phyloP scores from a whole-genome alignment of 1,284 basidiomycete species.

The Xerocomus tenax region DNA sequence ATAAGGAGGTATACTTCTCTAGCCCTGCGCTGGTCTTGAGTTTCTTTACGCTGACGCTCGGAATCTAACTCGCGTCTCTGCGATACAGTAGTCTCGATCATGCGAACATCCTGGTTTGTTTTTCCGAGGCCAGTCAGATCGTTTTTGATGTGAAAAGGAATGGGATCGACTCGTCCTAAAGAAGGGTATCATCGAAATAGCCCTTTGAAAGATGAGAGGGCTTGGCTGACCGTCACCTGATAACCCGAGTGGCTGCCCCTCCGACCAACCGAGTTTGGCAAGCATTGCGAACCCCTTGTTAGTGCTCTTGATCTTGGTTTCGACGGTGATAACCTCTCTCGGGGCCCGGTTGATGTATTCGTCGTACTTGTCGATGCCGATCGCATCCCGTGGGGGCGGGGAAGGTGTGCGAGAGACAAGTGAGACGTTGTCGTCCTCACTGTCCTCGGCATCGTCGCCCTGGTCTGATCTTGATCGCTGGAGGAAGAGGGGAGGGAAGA shows the following conservation, averaged over 20 bases:
- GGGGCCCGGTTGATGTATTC: constrained; percentile 46
- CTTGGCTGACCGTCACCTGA: constrained; percentile 53
- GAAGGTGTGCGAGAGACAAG: constrained; percentile 68
- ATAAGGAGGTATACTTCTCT: constrained; percentile 49
- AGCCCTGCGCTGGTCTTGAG: constrained; percentile 59
- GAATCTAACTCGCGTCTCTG: constrained; percentile 70
- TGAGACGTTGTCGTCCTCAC: constrained; percentile 58
- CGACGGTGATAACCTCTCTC: constrained; percentile 64
- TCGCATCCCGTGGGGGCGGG: constrained; percentile 36
- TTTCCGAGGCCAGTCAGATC: constrained; percentile 74
- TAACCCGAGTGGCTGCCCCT: constrained; percentile 68
- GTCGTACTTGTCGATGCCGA: constrained; percentile 63
- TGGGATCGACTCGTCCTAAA: constrained; percentile 67
- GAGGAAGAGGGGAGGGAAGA: constrained; percentile 37
- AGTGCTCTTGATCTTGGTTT: constrained; percentile 64
- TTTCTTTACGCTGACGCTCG: constrained; percentile 69
- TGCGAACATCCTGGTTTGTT: constrained; percentile 61
- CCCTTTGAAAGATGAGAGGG: neutral
- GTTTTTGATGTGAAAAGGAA: constrained; percentile 69
- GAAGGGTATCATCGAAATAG: neutral
- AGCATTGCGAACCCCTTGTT: constrained; percentile 76
- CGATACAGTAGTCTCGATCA: constrained; percentile 75
- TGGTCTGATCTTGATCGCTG: constrained; percentile 50
- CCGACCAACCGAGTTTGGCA: constrained; percentile 70
- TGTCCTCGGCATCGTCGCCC: constrained; percentile 35